Base-by-base conservation (phyloP, 306 rosid genomes). In the Pueraria montana region DNA sequence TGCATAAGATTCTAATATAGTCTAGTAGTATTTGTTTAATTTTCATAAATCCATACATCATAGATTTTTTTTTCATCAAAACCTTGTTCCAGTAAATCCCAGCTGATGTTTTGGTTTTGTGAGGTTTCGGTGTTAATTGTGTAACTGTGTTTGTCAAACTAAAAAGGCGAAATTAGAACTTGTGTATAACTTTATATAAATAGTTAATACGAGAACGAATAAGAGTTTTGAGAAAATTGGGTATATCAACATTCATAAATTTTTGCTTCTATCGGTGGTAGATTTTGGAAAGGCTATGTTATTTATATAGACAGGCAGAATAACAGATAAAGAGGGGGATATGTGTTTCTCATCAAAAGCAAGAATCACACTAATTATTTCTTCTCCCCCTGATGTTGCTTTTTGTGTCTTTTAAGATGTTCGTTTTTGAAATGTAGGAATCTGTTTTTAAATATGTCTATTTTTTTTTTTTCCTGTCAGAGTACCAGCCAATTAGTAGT, bases 281-380 rank as follows among this genome's bases (percentile, higher is more conserved):
- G 11, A 6, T 45, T 68, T 45, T 38, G 53, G 1, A 43, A 21
- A 30, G 49, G 6, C 18, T n/a, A 10, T 18, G 14, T 65, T n/a
- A 66, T 40, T 40, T 36, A 36, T n/a, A 38, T 68, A 10, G 53
- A 68, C 34, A 40, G 34, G 4, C 24, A 67, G 73, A 36, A 40
- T 20, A 64, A 17, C 49, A 66, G 27, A 66, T 17, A 30, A 36
- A 6, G 20, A 30, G 69, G 21, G 23, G 20, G 18, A 16, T 63
- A n/a, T 65, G 18, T 27, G 74, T 24, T 46, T 46, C 56, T 70
- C 20, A 70, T 45, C 13, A 70, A 45, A 70, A 45, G 38, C 38
- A 70, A 12, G 38, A 21, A 43, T 23, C 68, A 26, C 38, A 26
- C 42, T 26, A 30, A 58, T 3, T 20, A 58, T 23, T 58, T 61